Evolutionary conservation across 805 yeast genomes (phyloP).

Genomic region (Kregervanrija pseudodelftensis): DNA sequence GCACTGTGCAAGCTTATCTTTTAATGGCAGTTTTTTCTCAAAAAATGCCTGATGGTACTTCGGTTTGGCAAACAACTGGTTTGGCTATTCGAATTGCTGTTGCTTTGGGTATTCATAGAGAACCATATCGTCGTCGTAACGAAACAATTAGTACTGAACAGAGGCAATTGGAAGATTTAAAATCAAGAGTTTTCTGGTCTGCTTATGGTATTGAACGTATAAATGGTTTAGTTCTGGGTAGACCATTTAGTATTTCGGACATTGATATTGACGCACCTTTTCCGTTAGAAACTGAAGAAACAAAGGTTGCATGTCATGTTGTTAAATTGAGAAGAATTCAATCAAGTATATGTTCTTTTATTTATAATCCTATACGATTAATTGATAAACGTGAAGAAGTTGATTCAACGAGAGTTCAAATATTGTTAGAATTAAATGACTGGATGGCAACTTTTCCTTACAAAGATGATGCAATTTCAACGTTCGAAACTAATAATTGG

Average conservation of each 20-base stretch:
- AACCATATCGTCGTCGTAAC: conserved; percentile 14
- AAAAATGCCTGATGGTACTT: conserved; percentile 28
- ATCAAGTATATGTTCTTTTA: conserved; percentile 27
- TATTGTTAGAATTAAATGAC: conserved; percentile 25
- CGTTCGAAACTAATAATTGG: conserved; percentile 29
- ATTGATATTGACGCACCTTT: conserved; percentile 28
- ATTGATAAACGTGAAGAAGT: conserved; percentile 16
- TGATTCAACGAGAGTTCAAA: conserved; percentile 25
- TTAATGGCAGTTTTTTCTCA: conserved; percentile 27
- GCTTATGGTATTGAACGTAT: conserved; percentile 31
- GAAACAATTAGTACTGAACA: conserved; percentile 3
- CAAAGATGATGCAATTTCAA: conserved; percentile 19
- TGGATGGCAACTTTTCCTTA: conserved; percentile 28
- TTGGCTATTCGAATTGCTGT: conserved; percentile 27
- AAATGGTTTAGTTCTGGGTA: conserved; percentile 28
- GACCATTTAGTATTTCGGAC: conserved; percentile 32
- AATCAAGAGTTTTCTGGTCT: conserved; percentile 29
- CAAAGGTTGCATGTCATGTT: conserved; percentile 24
- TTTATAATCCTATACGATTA: conserved; percentile 23
- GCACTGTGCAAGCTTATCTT: conserved; percentile 28
- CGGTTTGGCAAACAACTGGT: conserved; percentile 28
- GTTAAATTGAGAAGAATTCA: conserved; percentile 28
- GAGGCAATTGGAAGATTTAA: conserved; percentile 15
- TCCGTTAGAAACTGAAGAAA: conserved; percentile 17
- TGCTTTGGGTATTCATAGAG: conserved; percentile 27